Evolutionary conservation across 1,284 basidiomycete genomes (phyloP).

Genomic region (Papiliotrema flavescens): DNA sequence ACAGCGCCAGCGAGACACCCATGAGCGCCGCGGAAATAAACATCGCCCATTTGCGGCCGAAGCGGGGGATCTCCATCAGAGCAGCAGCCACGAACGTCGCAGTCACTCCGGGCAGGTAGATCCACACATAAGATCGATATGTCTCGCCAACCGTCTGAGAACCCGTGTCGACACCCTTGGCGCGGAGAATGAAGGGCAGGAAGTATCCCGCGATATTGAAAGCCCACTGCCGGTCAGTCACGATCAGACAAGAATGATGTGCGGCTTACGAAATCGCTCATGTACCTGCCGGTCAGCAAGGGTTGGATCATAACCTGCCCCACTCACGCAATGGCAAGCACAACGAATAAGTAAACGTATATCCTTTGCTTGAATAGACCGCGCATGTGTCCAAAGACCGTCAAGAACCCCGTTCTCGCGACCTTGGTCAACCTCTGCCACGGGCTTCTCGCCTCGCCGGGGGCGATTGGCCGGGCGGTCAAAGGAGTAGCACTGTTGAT

Average conservation of each 20-base stretch:
- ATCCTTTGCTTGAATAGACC: constrained; percentile 37
- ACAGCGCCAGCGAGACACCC: constrained; percentile 28
- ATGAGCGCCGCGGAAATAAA: constrained; percentile 44
- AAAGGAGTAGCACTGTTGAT: background rate
- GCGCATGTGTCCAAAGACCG: constrained; percentile 36
- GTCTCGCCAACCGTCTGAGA: constrained; percentile 34
- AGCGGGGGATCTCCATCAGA: constrained; percentile 22
- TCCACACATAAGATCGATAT: constrained; percentile 43
- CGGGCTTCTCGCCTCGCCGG: background rate
- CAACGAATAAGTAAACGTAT: constrained; percentile 36
- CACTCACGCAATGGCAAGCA: constrained; percentile 20
- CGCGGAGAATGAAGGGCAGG: constrained; percentile 45
- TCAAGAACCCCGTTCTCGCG: constrained; percentile 15
- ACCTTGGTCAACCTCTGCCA: constrained; percentile 16
- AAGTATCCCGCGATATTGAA: constrained; percentile 49
- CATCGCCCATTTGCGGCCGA: constrained; percentile 47
- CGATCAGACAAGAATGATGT: constrained; percentile 5
- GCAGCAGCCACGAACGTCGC: constrained; percentile 19
- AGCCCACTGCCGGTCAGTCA: constrained; percentile 24
- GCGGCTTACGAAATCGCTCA: constrained; percentile 19
- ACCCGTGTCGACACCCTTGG: constrained; percentile 35
- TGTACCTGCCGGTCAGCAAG: constrained; percentile 18
- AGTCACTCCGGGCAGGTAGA: constrained; percentile 43
- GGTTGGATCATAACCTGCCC: background rate
- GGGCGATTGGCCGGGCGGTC: background rate